A percentile compares a stretch with the other conserved stretches of the same genome.
phyloP scores from a whole-genome alignment of 345 rosid species.

The Aquilaria yunnanensis region DNA sequence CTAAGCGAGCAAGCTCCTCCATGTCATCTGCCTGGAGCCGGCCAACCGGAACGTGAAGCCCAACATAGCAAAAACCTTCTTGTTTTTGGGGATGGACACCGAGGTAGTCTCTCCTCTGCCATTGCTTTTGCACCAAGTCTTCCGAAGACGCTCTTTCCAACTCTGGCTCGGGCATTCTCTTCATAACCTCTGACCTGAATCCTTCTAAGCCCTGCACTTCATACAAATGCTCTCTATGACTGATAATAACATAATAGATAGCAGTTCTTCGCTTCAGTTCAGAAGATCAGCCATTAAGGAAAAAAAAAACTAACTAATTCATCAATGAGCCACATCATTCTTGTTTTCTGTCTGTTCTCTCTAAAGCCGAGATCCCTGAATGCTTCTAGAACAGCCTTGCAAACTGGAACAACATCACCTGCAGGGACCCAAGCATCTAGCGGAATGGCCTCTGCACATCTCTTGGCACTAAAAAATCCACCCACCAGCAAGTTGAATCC shows the following conservation, averaged over 20 bases:
- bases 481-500: slow-evolving; percentile 94
- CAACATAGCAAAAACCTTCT: slow-evolving; percentile 74
- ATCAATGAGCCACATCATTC: slow-evolving; percentile 99
- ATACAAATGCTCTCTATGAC: not conserved
- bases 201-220: slow-evolving; percentile 74
- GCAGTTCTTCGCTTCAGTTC: too few species aligned
- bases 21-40: slow-evolving; percentile 88
- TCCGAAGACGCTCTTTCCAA: slow-evolving; percentile 62
- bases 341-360: slow-evolving; percentile 85
- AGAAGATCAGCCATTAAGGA: not conserved
- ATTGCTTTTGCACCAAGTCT: slow-evolving; percentile 63
- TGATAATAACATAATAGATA: not conserved
- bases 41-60: slow-evolving; percentile 87
- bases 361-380: slow-evolving; percentile 85
- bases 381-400: slow-evolving; percentile 80
- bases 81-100: slow-evolving; percentile 91
- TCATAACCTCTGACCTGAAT: slow-evolving; percentile 68
- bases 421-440: slow-evolving; percentile 94
- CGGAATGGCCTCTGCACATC: slow-evolving; percentile 90
- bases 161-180: slow-evolving; percentile 57
- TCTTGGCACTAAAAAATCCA: slow-evolving; percentile 86
- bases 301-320: slow-evolving; percentile 59
- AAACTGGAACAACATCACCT: slow-evolving; percentile 61
- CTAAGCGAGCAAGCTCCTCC: slow-evolving; percentile 76
- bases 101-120: slow-evolving; percentile 79